phyloP scores from a whole-genome alignment of 2,329 filamentous ascomycete species.

The Arthrinium puccinioides region DNA sequence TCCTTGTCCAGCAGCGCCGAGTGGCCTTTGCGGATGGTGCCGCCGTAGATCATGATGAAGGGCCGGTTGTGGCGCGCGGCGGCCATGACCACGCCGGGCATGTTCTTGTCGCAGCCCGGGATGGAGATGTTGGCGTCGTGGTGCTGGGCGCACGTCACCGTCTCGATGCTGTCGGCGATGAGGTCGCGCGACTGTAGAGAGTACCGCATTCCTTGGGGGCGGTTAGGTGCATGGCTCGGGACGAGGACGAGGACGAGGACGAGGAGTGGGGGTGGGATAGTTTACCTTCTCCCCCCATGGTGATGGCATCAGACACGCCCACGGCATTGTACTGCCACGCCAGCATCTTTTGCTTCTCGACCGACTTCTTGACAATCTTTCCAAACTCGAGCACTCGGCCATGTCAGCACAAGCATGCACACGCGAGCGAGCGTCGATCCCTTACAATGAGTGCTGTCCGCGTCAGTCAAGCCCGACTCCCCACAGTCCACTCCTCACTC shows the following conservation, averaged over 20 bases:
- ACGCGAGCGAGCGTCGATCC: not conserved
- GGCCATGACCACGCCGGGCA: constrained; percentile 87
- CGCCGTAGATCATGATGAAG: constrained; percentile 89
- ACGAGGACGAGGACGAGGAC: too few species aligned
- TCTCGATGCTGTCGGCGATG: constrained; percentile 96
- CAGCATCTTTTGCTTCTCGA: constrained; percentile 79
- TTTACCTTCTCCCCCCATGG: constrained; percentile 84
- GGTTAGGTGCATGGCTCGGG: not conserved
- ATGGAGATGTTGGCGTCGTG: constrained; percentile 97
- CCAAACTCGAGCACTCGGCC: constrained; percentile 71
- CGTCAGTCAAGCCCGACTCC: constrained; percentile 2
- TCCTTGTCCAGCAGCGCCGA: constrained; percentile 64
- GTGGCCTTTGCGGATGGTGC: constrained; percentile 77
- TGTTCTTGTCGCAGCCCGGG: constrained; percentile 99
- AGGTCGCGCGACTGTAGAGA: constrained; percentile 86
- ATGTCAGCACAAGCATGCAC: constrained; percentile 24
- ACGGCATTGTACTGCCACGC: constrained; percentile 94
- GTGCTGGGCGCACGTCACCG: constrained; percentile 98
- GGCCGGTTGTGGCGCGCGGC: constrained; percentile 84
- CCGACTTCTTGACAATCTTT: constrained; percentile 75
- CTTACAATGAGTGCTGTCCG: constrained; percentile 22
- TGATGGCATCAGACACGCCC: constrained; percentile 84
- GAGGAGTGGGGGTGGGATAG: too few species aligned
- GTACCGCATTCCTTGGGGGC: constrained; percentile 72
- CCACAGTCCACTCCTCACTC: constrained; percentile 25